Evolutionary conservation across 192 early-diverging fungal genomes (phyloP), one percentile per base, ranked within the genome.

Genomic region (Podila horticola): DNA sequence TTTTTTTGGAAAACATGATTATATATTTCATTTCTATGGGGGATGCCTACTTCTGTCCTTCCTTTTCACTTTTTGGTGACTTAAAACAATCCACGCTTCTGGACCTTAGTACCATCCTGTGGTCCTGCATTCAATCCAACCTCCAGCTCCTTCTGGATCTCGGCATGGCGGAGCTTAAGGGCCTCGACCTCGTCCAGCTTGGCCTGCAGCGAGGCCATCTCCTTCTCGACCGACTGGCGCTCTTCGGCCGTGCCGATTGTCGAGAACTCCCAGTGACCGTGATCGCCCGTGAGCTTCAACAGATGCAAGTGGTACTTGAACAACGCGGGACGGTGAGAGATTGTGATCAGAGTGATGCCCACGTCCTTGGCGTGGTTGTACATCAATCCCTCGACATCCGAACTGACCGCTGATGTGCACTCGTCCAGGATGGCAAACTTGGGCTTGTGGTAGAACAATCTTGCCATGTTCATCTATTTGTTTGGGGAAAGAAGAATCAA

Each of bases 281-380:
- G 92, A 75, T 96, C 92, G 9, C 97, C 98, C 64, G 94, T 95
- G 64, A 96, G 92, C 82, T 93, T 89, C 75, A 99, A 79, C 41
- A 99, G 90, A 77, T 93, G 95, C 75, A 92, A 93, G 86, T 99
- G 98, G 84, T 99, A 98, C 83, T 96, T 93, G 91, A 94, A 97
- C 62, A 99, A 83, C 33, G 94, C 92, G 68, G 96, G 95, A 24
- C 98, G 93, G 83, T 99, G 98, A 48, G 96, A 95, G 49, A 99
- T 95, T 0, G 97, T 99, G 58, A 99, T 88, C 72, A 99, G 83
- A 74, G 87, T 94, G 79, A 99, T 99, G 30, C 94, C 94, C 29
- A 95, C 84, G 67, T 91, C 86, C 50, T 92, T 92, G 28, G 93
- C 92, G 67, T 93, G 90, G 73, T 91, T 91, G 84, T 93, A 94